Evolutionary conservation across 1,139 yeast species (phyloP).

Genomic region (Pichia sp.): DNA sequence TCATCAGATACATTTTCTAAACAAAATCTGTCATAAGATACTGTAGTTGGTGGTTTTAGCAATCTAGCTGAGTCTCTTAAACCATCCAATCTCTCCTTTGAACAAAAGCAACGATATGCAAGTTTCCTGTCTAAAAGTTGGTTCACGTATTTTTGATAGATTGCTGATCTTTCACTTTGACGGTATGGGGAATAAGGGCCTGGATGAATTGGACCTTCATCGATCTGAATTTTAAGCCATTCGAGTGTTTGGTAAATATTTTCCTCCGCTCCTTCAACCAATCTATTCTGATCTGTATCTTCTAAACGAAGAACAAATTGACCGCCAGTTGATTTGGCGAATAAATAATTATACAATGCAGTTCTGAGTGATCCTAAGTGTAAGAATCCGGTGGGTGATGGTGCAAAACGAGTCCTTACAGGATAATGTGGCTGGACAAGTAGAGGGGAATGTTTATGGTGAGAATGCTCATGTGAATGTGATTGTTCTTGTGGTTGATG

Average conservation of each 20-base stretch:
- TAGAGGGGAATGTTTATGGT: conserved; percentile 11
- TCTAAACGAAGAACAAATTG: conserved; percentile 75
- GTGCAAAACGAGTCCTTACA: conserved; percentile 90
- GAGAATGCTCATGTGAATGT: conserved; percentile 6
- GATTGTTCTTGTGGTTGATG: too few relatives aligned
- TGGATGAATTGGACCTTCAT: conserved; percentile 73
- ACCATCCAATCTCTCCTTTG: conserved; percentile 65
- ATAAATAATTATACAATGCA: conserved; percentile 78
- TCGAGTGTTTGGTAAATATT: conserved; percentile 66
- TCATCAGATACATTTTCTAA: conserved; percentile 33
- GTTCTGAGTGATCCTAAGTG: conserved; percentile 92
- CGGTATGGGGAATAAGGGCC: conserved; percentile 71
- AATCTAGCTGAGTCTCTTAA: conserved; percentile 67
- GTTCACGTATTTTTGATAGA: conserved; percentile 55
- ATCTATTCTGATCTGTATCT: conserved; percentile 81
- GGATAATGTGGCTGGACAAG: conserved; percentile 33
- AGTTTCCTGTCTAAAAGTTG: conserved; percentile 51
- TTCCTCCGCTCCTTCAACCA: conserved; percentile 75
- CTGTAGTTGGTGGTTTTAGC: conserved; percentile 83
- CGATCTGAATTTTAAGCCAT: conserved; percentile 73
- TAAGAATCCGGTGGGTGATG: conserved; percentile 92
- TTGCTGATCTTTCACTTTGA: conserved; percentile 69
- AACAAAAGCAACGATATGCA: conserved; percentile 84
- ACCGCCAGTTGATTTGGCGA: conserved; percentile 77
- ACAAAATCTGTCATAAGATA: conserved; percentile 85